Evolutionary conservation across 306 rosid genomes (phyloP).

Genomic region (Fragaria iinumae): DNA sequence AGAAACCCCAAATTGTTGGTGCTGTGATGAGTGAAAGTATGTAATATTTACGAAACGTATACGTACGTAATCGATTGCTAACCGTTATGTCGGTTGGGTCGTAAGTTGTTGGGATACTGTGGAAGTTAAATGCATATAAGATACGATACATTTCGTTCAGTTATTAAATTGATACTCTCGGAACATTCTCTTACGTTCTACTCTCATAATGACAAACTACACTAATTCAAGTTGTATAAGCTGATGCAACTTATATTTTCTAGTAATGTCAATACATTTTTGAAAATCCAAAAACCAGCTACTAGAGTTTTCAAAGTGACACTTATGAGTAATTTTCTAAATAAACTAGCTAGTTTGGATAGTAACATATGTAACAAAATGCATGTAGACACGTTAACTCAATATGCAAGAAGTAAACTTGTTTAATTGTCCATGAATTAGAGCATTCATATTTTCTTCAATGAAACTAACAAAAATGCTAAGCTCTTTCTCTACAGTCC

Average conservation of each 20-base stretch:
- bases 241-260: background rate
- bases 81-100: no score
- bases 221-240: background rate
- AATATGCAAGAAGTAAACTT: slow-evolving; percentile 2
- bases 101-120: background rate
- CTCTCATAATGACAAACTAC: background rate
- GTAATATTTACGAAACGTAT: background rate
- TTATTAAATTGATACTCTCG: background rate
- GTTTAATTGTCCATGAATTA: background rate
- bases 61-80: no score
- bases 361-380: background rate
- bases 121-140: background rate
- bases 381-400: background rate
- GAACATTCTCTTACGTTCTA: no score
- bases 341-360: background rate
- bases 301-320: background rate
- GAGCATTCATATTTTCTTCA: background rate
- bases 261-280: background rate
- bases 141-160: no score
- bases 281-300: background rate
- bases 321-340: background rate
- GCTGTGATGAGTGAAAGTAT: background rate
- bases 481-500: background rate
- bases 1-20: background rate
- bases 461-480: background rate